Conservation (phyloP, 2,329 filamentous ascomycete genomes). For the Apiospora koreana region DNA sequence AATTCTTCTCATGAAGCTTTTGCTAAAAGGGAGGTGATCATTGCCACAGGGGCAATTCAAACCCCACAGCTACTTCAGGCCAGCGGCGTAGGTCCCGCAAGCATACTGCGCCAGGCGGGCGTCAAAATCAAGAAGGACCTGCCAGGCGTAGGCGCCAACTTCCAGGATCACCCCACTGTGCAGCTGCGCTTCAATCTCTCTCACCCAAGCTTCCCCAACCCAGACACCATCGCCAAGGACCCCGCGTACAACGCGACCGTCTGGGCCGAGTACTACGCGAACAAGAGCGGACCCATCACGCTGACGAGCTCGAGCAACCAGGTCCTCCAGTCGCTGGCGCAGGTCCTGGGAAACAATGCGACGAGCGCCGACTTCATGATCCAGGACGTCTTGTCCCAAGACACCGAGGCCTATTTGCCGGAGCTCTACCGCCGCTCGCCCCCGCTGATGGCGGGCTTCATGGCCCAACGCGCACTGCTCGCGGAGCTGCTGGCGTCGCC, state of each 20-base stretch:
- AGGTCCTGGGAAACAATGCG: background rate
- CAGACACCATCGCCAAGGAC: slow-evolving; percentile 16
- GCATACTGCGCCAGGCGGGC: background rate
- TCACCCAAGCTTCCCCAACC: slow-evolving; percentile 10
- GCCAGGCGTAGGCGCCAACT: slow-evolving; percentile 22
- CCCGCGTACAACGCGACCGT: slow-evolving; percentile 23
- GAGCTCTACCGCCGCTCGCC: background rate
- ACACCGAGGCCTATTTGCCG: background rate
- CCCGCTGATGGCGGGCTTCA: background rate
- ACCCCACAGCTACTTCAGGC: background rate
- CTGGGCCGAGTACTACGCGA: slow-evolving; percentile 13
- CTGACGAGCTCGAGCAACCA: background rate
- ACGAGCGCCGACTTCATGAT: background rate
- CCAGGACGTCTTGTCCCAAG: background rate
- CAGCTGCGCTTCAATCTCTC: slow-evolving; percentile 16
- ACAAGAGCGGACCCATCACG: background rate
- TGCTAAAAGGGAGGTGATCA: background rate
- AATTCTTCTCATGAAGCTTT: background rate
- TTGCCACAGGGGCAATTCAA: background rate
- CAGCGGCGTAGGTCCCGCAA: background rate
- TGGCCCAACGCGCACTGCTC: background rate
- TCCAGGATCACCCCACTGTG: slow-evolving; percentile 23
- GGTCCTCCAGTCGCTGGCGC: background rate
- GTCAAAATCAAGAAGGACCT: slow-evolving; percentile 16
- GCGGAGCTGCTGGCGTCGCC: background rate